Evolutionary conservation across 2,329 filamentous ascomycete species (phyloP), one percentile per base, ranked within the genome.

Genomic region (Drechslerella coelobrocha): DNA sequence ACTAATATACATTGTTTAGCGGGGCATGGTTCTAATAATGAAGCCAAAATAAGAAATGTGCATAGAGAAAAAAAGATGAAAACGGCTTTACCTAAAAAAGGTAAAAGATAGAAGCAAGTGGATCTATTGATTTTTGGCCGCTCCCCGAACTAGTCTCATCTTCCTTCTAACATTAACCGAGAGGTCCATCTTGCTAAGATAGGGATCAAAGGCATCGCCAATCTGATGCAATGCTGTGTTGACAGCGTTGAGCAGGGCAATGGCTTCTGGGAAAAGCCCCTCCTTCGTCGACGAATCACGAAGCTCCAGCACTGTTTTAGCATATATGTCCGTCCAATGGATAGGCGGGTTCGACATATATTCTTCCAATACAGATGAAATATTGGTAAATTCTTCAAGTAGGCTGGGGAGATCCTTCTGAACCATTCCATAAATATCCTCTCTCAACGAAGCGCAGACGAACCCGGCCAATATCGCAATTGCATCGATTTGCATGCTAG

Each of bases 321-420:
- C 61, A 43, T 76, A 72, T 9, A 73, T 68, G 45, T 76, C 75
- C 2, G 75, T 76, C 75, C 75, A 76, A 43, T 75, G 74, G 26
- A 75, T 59, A 4, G 73, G 74, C 5, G 75, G 75, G n/a, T 66
- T 73, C 9, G 66, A 45, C 21, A 73, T 68, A 31, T 74, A 76
- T 63, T 53, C 62, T 27, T 75, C 72, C 5, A 76, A 56, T 9
- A 56, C 57, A 4, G 71, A 59, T 2, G 75, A 61, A 8, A 71
- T 73, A n/a, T 62, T 73, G 37, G 61, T 63, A 43, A 76, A 74
- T 9, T 62, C 63, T 45, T 75, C 68, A 23, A 76, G 56, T 6
- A 76, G 71, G 1, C 50, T 52, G 4, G 65, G 47, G 7, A 74
- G 63, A 41, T 75, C 66, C n/a, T 72, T 73, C 43, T 75, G 73